Evolutionary conservation across 768 basidiomycete species (phyloP), one percentile per base, ranked within the genome.

Genomic region (Lactarius psammicola): DNA sequence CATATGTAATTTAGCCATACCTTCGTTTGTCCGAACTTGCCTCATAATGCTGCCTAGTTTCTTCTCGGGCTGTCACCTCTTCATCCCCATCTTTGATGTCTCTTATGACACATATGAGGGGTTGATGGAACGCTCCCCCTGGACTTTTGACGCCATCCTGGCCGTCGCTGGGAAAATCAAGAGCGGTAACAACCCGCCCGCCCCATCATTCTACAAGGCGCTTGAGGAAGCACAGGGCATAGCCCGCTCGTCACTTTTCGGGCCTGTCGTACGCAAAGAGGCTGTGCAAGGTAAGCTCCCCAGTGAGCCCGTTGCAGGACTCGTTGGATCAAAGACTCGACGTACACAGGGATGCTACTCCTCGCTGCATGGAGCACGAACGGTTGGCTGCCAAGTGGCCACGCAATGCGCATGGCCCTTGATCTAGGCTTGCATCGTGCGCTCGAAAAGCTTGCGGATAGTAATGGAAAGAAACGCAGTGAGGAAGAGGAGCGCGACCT

Each of bases 181-280:
- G 73, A 90, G 91, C 69, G 95, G 94, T 28, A 94, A 89, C 72
- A 91, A 92, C 36, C 90, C 90, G 34, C 85, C 93, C 51, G 87
- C 86, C 67, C 82, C 88, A 55, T 90, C 93, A 0, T 95, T 94
- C 77, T 94, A 95, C 80, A 88, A 88, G 73, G 92, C 91, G 74
- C 80, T 96, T 53, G 94, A 96, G 74, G 94, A 97, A 78, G 94
- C 95, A 30, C 95, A 96, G 75, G 94, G 94, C 56, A 96, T 98
- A 71, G 95, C 95, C 51, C 85, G 95, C 46, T 94, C 91, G 33
- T 93, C 93, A 7, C 82, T 98, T 46, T 97, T 98, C 72, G 94
- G 95, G 18, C 94, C 95, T 56, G 87, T 95, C 46, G 94, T 95
- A 46, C 81, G 92, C 74, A 96, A 96, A 77, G 95, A 98, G 78